A percentile compares a stretch with the other conserved stretches of the same genome.
Conservation (phyloP, 2,329 filamentous ascomycete species). For the Fusarium oligoseptatum region DNA sequence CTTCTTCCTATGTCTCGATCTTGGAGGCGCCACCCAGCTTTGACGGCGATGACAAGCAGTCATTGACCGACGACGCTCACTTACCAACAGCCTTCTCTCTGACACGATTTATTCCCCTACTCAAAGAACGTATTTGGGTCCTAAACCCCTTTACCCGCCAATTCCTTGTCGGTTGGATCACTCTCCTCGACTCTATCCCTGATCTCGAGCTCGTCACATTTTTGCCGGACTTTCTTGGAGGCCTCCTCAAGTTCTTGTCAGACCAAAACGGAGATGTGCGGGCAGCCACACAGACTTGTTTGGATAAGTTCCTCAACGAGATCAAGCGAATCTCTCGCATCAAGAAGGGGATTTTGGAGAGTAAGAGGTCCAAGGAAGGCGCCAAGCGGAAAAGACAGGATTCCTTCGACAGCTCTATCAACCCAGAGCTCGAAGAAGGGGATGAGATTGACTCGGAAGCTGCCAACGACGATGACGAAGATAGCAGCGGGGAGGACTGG, state of each 20-base stretch:
- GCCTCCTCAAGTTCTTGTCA: constrained; percentile 90
- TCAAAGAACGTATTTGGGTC: constrained; percentile 94
- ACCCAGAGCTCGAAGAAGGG: constrained; percentile 70
- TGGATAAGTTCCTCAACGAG: constrained; percentile 92
- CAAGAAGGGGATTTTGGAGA: constrained; percentile 92
- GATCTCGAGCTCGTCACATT: constrained; percentile 95
- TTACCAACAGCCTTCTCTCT: constrained; percentile 92
- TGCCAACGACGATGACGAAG: constrained; percentile 68
- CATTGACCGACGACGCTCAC: constrained; percentile 61
- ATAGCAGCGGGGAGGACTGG: constrained; percentile 89
- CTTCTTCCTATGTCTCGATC: constrained; percentile 93
- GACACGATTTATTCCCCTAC: constrained; percentile 87
- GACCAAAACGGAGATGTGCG: constrained; percentile 96
- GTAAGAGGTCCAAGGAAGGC: constrained; percentile 77
- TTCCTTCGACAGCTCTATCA: constrained; percentile 76
- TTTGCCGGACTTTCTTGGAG: constrained; percentile 90
- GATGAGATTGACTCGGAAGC: constrained; percentile 71
- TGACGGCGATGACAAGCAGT: constrained; percentile 60
- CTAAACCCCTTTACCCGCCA: constrained; percentile 95
- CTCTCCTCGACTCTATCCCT: constrained; percentile 92
- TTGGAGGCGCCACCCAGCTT: constrained; percentile 71
- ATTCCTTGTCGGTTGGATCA: constrained; percentile 97
- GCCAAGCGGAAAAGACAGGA: constrained; percentile 77
- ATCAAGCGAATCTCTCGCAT: constrained; percentile 95
- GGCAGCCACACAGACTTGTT: constrained; percentile 86